Percentiles rank a stretch among this genome's conserved stretches.
phyloP scores from a whole-genome alignment of 805 yeast species.

The Blastobotrys attinorum region DNA sequence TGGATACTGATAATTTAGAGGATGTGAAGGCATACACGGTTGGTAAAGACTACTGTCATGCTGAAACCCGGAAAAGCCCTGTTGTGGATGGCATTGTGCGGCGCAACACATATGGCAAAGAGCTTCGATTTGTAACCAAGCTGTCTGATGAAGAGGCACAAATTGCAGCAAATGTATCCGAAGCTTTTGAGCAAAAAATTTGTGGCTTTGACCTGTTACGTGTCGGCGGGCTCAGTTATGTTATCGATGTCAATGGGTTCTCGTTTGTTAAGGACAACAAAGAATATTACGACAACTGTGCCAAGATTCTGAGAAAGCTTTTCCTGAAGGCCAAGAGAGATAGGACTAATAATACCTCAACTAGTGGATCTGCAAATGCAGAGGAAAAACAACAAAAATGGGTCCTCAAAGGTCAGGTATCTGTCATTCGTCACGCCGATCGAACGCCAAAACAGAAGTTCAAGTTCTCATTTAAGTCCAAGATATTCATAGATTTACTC shows the following conservation, averaged over 20 bases:
- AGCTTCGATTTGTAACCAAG: constrained; percentile 81
- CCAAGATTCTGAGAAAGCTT: constrained; percentile 65
- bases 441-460: constrained; percentile 98
- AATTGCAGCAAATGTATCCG: constrained; percentile 74
- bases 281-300: constrained; percentile 76
- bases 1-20: constrained; percentile 97
- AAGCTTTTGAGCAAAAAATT: constrained; percentile 79
- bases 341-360: constrained; percentile 25
- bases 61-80: constrained; percentile 96
- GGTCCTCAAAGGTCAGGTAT: constrained; percentile 90
- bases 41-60: constrained; percentile 86
- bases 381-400: constrained; percentile 80
- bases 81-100: constrained; percentile 99
- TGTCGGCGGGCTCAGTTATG: constrained; percentile 81
- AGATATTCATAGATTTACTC: constrained; percentile 72
- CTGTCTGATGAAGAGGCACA: constrained; percentile 63
- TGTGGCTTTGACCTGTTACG: constrained; percentile 95
- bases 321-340: constrained; percentile 52
- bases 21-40: constrained; percentile 98
- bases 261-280: constrained; percentile 92
- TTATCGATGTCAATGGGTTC: constrained; percentile 96
- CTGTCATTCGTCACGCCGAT: constrained; percentile 94
- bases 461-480: constrained; percentile 88
- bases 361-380: constrained; percentile 35
- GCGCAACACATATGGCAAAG: constrained; percentile 96